These are phyloP conservation scores for Trypanosoma cruzi DNA, from an alignment of 208 protist genomes.

Conservation along the genomic window DNA sequence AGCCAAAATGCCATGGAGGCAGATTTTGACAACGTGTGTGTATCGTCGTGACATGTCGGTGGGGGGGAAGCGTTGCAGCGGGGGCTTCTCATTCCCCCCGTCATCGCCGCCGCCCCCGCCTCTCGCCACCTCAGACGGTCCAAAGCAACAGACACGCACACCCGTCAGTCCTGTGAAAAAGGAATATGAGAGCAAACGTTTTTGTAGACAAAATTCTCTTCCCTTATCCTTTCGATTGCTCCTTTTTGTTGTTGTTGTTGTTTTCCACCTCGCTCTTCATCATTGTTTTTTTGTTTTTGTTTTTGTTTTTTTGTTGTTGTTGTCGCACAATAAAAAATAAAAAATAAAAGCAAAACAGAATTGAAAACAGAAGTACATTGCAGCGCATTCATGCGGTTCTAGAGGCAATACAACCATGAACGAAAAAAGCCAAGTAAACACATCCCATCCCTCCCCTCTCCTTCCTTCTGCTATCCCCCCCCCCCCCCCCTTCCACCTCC, in stretches of 20 bases:
- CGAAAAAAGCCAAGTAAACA: constrained; percentile 13
- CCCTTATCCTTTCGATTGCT: neutral
- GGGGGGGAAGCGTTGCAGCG: neutral
- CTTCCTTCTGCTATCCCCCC: neutral
- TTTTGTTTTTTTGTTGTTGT: neutral
- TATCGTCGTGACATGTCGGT: neutral
- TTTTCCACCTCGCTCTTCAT: constrained; percentile 4
- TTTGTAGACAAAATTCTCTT: neutral
- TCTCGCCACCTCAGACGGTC: too few relatives aligned
- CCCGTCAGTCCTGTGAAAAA: too few relatives aligned
- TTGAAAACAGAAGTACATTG: constrained; percentile 15
- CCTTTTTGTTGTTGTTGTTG: constrained; percentile 9
- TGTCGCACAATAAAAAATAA: neutral
- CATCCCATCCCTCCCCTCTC: neutral
- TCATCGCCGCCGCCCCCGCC: neutral
- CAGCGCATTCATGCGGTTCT: too few relatives aligned
- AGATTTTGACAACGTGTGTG: neutral
- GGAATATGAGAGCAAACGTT: neutral
- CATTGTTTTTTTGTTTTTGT: constrained; percentile 1
- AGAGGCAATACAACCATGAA: too few relatives aligned
- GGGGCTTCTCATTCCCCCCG: neutral
- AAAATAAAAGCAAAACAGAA: too few relatives aligned
- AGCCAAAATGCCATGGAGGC: constrained; percentile 15
- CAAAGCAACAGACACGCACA: too few relatives aligned
- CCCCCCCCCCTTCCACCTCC: neutral